These are phyloP conservation scores for Cryptosporidium andersoni DNA, from an alignment of 169 alveolate genomes.

Conservation along the genomic window DNA sequence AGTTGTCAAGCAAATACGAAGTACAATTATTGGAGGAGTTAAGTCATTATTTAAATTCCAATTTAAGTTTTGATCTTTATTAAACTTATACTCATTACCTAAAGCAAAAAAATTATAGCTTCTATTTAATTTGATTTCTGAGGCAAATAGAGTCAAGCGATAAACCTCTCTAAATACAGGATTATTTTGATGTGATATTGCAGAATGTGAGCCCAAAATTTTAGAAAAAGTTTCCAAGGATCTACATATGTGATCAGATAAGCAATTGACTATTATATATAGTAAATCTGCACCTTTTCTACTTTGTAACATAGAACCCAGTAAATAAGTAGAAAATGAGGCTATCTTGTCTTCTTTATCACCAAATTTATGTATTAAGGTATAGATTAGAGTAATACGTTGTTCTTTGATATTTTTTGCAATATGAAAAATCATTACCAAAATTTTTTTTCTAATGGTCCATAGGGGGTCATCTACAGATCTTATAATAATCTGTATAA, in stretches of 20 bases:
- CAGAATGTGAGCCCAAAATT: not conserved
- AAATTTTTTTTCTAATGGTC: conserved; percentile 53
- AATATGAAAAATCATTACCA: conserved; percentile 20
- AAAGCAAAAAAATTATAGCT: conserved; percentile 34
- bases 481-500: conserved; percentile 18
- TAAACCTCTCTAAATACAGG: conserved; percentile 24
- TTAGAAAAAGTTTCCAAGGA: conserved; percentile 31
- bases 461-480: conserved; percentile 47
- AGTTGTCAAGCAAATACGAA: conserved; percentile 35
- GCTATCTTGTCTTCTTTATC: conserved; percentile 62
- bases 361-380: conserved; percentile 54
- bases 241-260: conserved; percentile 53
- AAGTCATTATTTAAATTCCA: not conserved
- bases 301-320: conserved; percentile 22
- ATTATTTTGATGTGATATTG: not conserved
- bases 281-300: not conserved
- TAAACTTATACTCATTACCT: not conserved
- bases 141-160: conserved; percentile 46
- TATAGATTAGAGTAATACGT: conserved; percentile 13
- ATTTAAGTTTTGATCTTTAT: not conserved
- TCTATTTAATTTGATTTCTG: conserved; percentile 49
- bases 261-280: conserved; percentile 2
- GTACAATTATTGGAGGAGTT: conserved; percentile 53
- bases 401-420: conserved; percentile 19
- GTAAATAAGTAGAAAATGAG: conserved; percentile 37